Percentiles rank a stretch among this genome's conserved stretches.
These are phyloP conservation scores for Polygonum maritimum DNA, from an alignment of 148 eudicot genomes.

Conservation along the genomic window DNA sequence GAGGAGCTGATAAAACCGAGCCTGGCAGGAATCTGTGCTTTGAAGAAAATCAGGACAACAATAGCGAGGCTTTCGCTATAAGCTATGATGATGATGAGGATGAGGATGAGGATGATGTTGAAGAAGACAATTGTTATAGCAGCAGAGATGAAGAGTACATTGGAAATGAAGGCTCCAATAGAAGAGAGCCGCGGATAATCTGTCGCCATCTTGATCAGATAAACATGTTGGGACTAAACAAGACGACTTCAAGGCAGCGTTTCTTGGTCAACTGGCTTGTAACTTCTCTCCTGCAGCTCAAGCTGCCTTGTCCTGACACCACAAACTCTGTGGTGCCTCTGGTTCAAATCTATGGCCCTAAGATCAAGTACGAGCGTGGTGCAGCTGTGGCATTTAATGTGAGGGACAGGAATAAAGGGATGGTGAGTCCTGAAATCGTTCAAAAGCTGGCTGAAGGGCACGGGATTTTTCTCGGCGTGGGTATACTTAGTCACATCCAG, in stretches of 20 bases:
- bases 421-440: constrained; percentile 68
- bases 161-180: constrained; percentile 43
- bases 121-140: constrained; percentile 29
- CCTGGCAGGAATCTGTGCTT: constrained; percentile 57
- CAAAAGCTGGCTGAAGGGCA: constrained; percentile 74
- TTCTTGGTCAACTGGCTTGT: constrained; percentile 92
- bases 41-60: constrained; percentile 47
- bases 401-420: constrained; percentile 51
- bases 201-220: constrained; percentile 91
- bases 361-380: constrained; percentile 91
- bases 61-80: constrained; percentile 30
- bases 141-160: constrained; percentile 67
- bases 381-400: constrained; percentile 92
- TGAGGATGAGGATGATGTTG: constrained; percentile 22
- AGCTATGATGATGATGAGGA: constrained; percentile 39
- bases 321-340: constrained; percentile 24
- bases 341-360: constrained; percentile 91
- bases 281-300: constrained; percentile 72
- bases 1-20: constrained; percentile 32
- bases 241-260: constrained; percentile 68
- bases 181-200: constrained; percentile 77
- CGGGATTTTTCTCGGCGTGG: constrained; percentile 76
- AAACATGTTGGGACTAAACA: constrained; percentile 87
- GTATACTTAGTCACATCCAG: constrained; percentile 71
- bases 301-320: constrained; percentile 31